Percentiles rank a stretch among this genome's conserved stretches.
phyloP scores from a whole-genome alignment of 108 stramenopile genomes.

The Cyclotella cryptica region DNA sequence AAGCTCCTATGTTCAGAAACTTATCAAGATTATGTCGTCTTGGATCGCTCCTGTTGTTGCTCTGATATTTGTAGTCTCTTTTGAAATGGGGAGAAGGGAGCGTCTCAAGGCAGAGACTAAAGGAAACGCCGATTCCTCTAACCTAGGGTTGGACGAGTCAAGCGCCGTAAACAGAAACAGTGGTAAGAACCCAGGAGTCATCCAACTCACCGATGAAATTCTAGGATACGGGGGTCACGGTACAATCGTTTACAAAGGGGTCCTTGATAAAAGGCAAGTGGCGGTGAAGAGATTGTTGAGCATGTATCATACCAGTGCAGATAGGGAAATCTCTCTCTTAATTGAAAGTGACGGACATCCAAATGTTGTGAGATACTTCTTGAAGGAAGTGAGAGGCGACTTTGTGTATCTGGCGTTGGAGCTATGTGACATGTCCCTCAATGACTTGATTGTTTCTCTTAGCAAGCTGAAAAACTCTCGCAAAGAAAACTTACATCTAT shows the following conservation, averaged over 20 bases:
- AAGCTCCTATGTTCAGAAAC: slow-evolving; percentile 25
- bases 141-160: slow-evolving; percentile 8
- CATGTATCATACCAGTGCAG: slow-evolving; percentile 92
- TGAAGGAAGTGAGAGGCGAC: slow-evolving; percentile 90
- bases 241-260: slow-evolving; percentile 95
- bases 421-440: slow-evolving; percentile 89
- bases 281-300: slow-evolving; percentile 97
- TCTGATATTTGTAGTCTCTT: slow-evolving; percentile 79
- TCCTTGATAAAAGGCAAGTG: slow-evolving; percentile 88
- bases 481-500: slow-evolving; percentile 39
- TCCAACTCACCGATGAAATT: slow-evolving; percentile 89
- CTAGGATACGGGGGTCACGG: slow-evolving; percentile 96
- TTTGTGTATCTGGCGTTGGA: slow-evolving; percentile 97
- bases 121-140: background rate
- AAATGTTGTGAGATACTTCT: slow-evolving; percentile 91
- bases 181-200: slow-evolving; percentile 54
- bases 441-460: slow-evolving; percentile 80
- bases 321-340: slow-evolving; percentile 92
- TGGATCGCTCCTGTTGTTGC: slow-evolving; percentile 88
- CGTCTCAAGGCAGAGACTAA: slow-evolving; percentile 63
- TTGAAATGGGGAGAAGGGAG: slow-evolving; percentile 84
- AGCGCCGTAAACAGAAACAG: slow-evolving; percentile 20
- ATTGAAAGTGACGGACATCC: slow-evolving; percentile 95
- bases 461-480: slow-evolving; percentile 41
- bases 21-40: slow-evolving; percentile 71